Conservation (phyloP, 352 stramenopile species). For the Stephanocyclus meneghinianus region DNA sequence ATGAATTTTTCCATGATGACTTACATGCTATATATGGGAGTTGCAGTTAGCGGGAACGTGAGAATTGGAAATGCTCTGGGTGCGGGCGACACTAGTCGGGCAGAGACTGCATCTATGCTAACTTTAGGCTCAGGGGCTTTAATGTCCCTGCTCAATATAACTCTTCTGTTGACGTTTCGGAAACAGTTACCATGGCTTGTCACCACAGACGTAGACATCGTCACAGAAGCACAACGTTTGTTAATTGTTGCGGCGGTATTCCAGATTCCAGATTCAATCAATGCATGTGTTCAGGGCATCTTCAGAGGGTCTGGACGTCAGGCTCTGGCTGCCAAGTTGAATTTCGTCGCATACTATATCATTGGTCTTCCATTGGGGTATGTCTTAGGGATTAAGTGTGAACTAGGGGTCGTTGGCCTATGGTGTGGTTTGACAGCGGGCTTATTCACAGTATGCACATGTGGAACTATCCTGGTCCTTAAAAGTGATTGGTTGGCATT, state of each 20-base stretch:
- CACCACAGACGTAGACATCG: constrained; percentile 64
- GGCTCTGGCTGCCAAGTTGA: constrained; percentile 84
- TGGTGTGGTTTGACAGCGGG: constrained; percentile 85
- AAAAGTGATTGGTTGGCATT: constrained; percentile 83
- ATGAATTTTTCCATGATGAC: constrained; percentile 83
- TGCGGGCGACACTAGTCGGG: constrained; percentile 82
- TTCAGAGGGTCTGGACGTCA: constrained; percentile 86
- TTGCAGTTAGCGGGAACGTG: constrained; percentile 83
- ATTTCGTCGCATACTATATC: constrained; percentile 86
- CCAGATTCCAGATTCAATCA: constrained; percentile 86
- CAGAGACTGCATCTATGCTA: constrained; percentile 79
- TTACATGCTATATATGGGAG: constrained; percentile 83
- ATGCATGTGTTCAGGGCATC: constrained; percentile 83
- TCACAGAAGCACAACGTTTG: constrained; percentile 53
- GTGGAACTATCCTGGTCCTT: constrained; percentile 83
- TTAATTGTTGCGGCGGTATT: constrained; percentile 83
- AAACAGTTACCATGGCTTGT: constrained; percentile 73
- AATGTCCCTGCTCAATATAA: constrained; percentile 53
- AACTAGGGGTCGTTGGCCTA: constrained; percentile 70
- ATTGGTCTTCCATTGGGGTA: constrained; percentile 83
- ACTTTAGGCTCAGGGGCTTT: constrained; percentile 12
- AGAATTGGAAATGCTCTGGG: constrained; percentile 87
- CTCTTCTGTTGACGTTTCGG: constrained; percentile 65
- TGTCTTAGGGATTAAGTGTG: constrained; percentile 82
- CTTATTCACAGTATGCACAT: constrained; percentile 80